phyloP scores from a whole-genome alignment of 1,139 yeast species.

The Lipomyces yarrowii region DNA sequence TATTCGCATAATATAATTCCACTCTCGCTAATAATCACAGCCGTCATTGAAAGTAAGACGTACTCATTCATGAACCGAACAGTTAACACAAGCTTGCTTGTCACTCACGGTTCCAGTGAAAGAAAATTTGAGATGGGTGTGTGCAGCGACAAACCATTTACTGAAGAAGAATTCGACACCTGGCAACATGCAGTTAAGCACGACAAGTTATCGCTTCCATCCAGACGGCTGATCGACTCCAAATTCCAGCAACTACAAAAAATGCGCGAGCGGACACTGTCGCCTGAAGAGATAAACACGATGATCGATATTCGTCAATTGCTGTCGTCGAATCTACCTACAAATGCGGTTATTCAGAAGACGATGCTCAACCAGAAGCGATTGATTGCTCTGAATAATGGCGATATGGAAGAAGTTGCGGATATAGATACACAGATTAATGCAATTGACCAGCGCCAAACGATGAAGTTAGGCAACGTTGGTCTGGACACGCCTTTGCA shows the following conservation, averaged over 20 bases:
- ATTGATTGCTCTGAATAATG: slow-evolving; percentile 72
- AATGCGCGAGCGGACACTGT: slow-evolving; percentile 66
- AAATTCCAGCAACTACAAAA: slow-evolving; percentile 63
- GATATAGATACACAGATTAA: slow-evolving; percentile 58
- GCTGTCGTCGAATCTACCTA: slow-evolving; percentile 61
- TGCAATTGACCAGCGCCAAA: slow-evolving; percentile 33
- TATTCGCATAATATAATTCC: slow-evolving; percentile 41
- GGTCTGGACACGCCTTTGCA: slow-evolving; percentile 37
- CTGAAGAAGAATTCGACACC: slow-evolving; percentile 68
- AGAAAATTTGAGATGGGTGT: slow-evolving; percentile 73
- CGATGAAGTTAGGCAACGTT: slow-evolving; percentile 20
- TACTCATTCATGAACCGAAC: slow-evolving; percentile 51
- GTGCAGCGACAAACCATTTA: slow-evolving; percentile 75
- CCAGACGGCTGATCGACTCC: slow-evolving; percentile 64
- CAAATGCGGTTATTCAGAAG: slow-evolving; percentile 78
- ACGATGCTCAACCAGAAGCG: slow-evolving; percentile 73
- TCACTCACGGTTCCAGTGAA: slow-evolving; percentile 69
- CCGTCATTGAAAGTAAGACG: slow-evolving; percentile 49
- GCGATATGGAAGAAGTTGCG: slow-evolving; percentile 55
- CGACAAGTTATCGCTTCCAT: slow-evolving; percentile 63
- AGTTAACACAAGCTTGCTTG: slow-evolving; percentile 48
- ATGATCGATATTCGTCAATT: slow-evolving; percentile 74
- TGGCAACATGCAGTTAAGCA: slow-evolving; percentile 64
- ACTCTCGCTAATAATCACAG: slow-evolving; percentile 45
- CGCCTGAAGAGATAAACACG: slow-evolving; percentile 75